These are phyloP conservation scores for Yamagishiella unicocca DNA, from an alignment of 139 green algal species.

Conservation along the genomic window DNA sequence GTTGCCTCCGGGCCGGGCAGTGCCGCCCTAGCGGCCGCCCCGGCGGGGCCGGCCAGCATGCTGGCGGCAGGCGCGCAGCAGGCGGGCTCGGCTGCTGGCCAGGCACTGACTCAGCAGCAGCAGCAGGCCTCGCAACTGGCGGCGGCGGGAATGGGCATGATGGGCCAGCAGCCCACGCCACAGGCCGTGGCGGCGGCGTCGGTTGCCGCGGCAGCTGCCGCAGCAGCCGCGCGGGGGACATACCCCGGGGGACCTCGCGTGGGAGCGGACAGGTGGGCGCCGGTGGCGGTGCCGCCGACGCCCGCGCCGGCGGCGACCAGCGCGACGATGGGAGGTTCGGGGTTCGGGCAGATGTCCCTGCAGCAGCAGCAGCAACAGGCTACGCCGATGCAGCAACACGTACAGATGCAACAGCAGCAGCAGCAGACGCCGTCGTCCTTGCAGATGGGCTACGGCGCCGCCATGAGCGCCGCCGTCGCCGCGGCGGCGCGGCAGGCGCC, in stretches of 20 bases:
- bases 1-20: too few relatives aligned
- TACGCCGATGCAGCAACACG: too few relatives aligned
- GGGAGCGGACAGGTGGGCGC: conserved; percentile 4
- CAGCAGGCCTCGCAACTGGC: not conserved
- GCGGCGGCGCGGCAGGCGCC: not conserved
- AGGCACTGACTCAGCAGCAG: not conserved
- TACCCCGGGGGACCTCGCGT: not conserved
- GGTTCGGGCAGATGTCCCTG: not conserved
- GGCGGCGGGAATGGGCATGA: not conserved
- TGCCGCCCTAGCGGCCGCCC: not conserved
- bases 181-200: conserved; percentile 15
- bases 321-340: not conserved
- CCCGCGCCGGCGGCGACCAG: not conserved
- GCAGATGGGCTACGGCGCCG: too few relatives aligned
- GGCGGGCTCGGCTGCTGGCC: not conserved
- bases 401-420: too few relatives aligned
- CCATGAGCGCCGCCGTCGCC: conserved; percentile 4
- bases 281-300: not conserved
- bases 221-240: not conserved
- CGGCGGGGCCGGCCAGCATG: not conserved
- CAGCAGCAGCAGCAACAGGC: too few relatives aligned
- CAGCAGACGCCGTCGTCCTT: too few relatives aligned
- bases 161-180: conserved; percentile 12
- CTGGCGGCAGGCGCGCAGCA: not conserved
- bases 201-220: conserved; percentile 1